Evolutionary conservation across 345 rosid species (phyloP), one percentile per base, ranked within the genome.

Genomic region (Acer campestre): DNA sequence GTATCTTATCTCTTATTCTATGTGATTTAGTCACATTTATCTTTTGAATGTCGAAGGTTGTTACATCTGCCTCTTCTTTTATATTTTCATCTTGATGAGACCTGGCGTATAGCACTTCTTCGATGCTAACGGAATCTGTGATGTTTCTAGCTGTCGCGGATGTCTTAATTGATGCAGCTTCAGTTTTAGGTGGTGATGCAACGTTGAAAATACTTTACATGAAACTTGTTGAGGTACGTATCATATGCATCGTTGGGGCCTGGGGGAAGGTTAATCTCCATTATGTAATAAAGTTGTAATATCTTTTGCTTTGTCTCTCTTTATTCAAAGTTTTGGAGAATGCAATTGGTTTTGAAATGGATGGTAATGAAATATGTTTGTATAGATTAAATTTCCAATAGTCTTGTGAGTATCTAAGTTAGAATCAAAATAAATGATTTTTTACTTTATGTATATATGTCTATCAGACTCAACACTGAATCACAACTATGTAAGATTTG

Each of bases 131-230:
- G 40, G 76, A 81, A 67, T 84, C 65, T 85, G 71, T 82, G 77
- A 77, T 88, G 80, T 82, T 87, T 67, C 72, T 87, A 96, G 99
- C 98, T 89, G 97, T 94, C 79, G 98, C 97, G 85, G 98, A 96
- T 80, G 98, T 93, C 73, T 84, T 96, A 85, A 88, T 80, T 25
- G 98, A 96, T 79, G 98, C 97, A 53, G 99, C 99, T 12, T 87
- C 89, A 78, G 95, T 94, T 81, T 85, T 96, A 81, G 94, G 97
- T 70, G 98, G 99, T 84, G 98, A 92, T 77, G 84, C 90, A 22
- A 92, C 91, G 7, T 85, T 94, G 75, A 91, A 85, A 86, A 94
- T 96, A 88, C 94, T n/a, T n/a, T n/a, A n/a, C n/a, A n/a, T n/a
- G n/a, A n/a, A n/a, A n/a, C n/a, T 96, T 83, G 87, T 84, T 62